Percentiles rank a stretch among this genome's conserved stretches.
phyloP scores from a whole-genome alignment of 148 eudicot species.

The Vaccinium darrowii region DNA sequence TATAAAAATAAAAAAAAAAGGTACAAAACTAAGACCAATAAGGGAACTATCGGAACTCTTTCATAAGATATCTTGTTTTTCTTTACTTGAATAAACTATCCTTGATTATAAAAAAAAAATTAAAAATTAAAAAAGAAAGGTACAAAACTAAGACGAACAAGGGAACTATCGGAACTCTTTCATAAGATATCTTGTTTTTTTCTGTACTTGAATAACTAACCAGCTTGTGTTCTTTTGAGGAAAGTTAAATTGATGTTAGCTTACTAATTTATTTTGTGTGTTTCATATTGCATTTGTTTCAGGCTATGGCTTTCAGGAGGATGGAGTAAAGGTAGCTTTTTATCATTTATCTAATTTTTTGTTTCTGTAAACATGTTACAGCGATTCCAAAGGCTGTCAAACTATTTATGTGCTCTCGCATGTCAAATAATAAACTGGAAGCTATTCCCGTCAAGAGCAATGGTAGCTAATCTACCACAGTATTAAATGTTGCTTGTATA shows the following conservation, averaged over 20 bases:
- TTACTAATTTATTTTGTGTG: neutral
- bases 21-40: neutral
- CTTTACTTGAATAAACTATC: neutral
- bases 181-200: neutral
- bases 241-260: neutral
- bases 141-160: neutral
- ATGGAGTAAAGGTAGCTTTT: slow-evolving; percentile 77
- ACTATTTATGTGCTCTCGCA: neutral
- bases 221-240: neutral
- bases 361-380: neutral
- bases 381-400: neutral
- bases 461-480: neutral
- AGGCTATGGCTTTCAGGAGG: slow-evolving; percentile 98
- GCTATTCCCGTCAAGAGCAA: neutral
- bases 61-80: neutral
- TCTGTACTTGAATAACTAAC: neutral
- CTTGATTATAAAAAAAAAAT: too few relatives aligned
- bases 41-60: neutral
- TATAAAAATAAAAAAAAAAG: neutral
- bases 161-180: neutral
- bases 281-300: slow-evolving; percentile 19
- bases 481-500: neutral
- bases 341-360: neutral
- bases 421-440: neutral
- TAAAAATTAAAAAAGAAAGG: too few relatives aligned